Evolutionary conservation across 306 rosid genomes (phyloP).

Genomic region (Vigna unguiculata): DNA sequence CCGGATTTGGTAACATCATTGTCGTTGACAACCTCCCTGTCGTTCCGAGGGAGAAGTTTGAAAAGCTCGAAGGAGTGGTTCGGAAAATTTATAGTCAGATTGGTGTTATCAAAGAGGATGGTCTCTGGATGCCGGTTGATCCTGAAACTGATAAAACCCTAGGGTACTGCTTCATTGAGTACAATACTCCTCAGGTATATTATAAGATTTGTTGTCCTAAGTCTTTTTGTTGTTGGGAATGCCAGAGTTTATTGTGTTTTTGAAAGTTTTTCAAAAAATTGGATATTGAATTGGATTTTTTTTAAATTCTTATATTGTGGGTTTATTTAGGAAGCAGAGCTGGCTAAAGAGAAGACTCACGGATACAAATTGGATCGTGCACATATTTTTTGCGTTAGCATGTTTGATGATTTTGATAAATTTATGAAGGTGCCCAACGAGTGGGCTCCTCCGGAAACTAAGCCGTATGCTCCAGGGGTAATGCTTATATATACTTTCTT

Average conservation of each 20-base stretch:
- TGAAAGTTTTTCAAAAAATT: neutral
- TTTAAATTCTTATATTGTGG: neutral
- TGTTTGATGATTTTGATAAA: constrained; percentile 81
- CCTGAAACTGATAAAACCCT: constrained; percentile 58
- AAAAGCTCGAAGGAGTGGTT: constrained; percentile 74
- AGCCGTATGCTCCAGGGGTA: constrained; percentile 81
- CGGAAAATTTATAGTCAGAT: constrained; percentile 80
- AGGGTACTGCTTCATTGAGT: constrained; percentile 86
- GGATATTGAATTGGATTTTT: constrained; percentile 6
- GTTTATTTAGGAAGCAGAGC: constrained; percentile 81
- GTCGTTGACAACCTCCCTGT: constrained; percentile 81
- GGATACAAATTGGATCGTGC: constrained; percentile 86
- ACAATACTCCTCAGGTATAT: constrained; percentile 74
- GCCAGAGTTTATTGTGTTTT: neutral
- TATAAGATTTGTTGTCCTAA: neutral
- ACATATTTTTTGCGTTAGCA: constrained; percentile 77
- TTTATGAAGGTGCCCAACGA: constrained; percentile 87
- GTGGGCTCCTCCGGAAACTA: constrained; percentile 87
- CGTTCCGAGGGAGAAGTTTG: constrained; percentile 75
- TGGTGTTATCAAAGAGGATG: constrained; percentile 74
- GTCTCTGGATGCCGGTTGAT: constrained; percentile 86
- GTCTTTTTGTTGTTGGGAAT: neutral
- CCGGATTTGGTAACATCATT: constrained; percentile 76
- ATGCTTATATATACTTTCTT: neutral
- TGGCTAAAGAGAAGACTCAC: constrained; percentile 86